These are phyloP conservation scores for Neurospora hispaniola DNA, from an alignment of 495 filamentous ascomycete genomes.

Conservation along the genomic window DNA sequence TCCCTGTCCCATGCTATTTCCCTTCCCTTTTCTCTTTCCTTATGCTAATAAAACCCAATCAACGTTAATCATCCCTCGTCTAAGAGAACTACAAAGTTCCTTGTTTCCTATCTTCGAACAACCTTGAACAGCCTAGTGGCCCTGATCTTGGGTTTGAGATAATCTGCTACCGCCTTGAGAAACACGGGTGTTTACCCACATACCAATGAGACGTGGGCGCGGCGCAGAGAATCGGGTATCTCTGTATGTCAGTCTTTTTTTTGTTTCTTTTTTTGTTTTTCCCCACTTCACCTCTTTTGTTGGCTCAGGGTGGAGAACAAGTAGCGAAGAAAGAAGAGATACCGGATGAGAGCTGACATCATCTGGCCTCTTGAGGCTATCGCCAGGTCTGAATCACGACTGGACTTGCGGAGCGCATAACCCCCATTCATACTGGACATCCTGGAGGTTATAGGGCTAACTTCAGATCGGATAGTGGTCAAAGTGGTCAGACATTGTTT, in stretches of 20 bases:
- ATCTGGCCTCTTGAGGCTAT: not conserved
- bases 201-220: not conserved
- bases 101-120: not conserved
- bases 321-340: not conserved
- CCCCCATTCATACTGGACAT: not conserved
- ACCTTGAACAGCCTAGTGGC: not conserved
- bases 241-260: not conserved
- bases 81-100: not conserved
- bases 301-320: not conserved
- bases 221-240: not conserved
- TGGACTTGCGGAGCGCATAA: not conserved
- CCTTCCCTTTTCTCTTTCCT: not conserved
- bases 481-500: not conserved
- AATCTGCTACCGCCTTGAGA: not conserved
- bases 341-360: not conserved
- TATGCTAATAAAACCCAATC: not conserved
- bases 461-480: not conserved
- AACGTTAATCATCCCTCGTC: not conserved
- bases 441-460: not conserved
- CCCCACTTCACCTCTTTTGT: not conserved
- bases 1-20: not conserved
- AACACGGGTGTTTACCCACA: not conserved
- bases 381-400: not conserved
- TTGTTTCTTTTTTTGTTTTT: not conserved
- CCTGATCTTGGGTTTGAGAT: not conserved